Evolutionary conservation across 1,139 yeast genomes (phyloP).

Genomic region (Protomyces inundatus): DNA sequence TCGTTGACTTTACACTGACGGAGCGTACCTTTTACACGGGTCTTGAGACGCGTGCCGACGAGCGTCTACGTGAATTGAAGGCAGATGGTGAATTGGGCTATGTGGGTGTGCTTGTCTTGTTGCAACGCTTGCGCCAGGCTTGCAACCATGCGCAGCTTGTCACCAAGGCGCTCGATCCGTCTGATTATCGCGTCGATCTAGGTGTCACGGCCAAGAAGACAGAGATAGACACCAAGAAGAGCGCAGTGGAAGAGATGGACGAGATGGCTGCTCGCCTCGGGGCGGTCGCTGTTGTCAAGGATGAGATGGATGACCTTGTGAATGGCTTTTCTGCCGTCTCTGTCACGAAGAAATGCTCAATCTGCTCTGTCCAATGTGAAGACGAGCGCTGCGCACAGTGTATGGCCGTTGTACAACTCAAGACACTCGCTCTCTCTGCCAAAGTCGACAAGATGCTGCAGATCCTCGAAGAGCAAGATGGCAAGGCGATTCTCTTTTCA

Average conservation of each 20-base stretch:
- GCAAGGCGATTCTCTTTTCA: slow-evolving; percentile 68
- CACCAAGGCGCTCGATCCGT: slow-evolving; percentile 10
- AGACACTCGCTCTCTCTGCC: slow-evolving; percentile 12
- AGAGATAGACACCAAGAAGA: slow-evolving; percentile 2
- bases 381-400: slow-evolving; percentile 14
- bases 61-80: slow-evolving; percentile 58
- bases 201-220: neutral
- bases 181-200: slow-evolving; percentile 12
- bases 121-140: slow-evolving; percentile 73
- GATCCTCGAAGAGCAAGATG: slow-evolving; percentile 3
- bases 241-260: slow-evolving; percentile 28
- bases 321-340: slow-evolving; percentile 1
- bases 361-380: neutral
- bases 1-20: slow-evolving; percentile 56
- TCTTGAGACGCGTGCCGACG: slow-evolving; percentile 62
- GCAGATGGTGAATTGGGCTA: slow-evolving; percentile 58
- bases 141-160: slow-evolving; percentile 62
- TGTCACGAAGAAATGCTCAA: neutral
- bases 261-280: slow-evolving; percentile 18
- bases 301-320: slow-evolving; percentile 4
- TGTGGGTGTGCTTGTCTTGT: slow-evolving; percentile 73
- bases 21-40: slow-evolving; percentile 64
- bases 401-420: neutral
- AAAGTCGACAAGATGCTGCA: slow-evolving; percentile 22
- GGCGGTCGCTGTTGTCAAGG: slow-evolving; percentile 18